Evolutionary conservation across 306 rosid species (phyloP).

Genomic region (Begonia loranthoides): DNA sequence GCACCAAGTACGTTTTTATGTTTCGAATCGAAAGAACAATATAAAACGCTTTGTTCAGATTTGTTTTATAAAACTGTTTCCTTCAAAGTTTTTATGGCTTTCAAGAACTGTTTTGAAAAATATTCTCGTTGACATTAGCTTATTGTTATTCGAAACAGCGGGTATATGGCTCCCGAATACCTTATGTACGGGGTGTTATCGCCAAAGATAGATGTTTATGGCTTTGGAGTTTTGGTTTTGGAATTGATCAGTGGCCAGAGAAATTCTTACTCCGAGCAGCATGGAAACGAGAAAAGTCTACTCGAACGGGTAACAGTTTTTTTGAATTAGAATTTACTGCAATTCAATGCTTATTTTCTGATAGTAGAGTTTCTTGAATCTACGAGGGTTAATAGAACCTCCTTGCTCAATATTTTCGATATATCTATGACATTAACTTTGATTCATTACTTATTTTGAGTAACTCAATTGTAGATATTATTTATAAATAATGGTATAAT

Average conservation of each 20-base stretch:
- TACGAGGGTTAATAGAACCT: too few species aligned
- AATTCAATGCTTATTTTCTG: too few species aligned
- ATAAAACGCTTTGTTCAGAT: too few species aligned
- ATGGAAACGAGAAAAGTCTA: constrained; percentile 22
- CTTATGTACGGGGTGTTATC: constrained; percentile 81
- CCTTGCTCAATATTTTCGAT: too few species aligned
- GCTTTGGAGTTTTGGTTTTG: constrained; percentile 78
- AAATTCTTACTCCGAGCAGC: constrained; percentile 25
- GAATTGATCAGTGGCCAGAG: constrained; percentile 71
- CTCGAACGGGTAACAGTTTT: constrained; percentile 38
- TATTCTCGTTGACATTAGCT: too few species aligned
- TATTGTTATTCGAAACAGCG: constrained; percentile 27
- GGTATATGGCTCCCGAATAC: constrained; percentile 94
- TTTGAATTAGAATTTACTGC: not conserved
- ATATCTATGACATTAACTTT: too few species aligned
- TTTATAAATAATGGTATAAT: too few species aligned
- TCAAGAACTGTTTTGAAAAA: too few species aligned
- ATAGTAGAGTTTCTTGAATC: not conserved
- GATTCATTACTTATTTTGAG: too few species aligned
- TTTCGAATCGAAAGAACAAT: not conserved
- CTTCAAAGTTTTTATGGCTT: too few species aligned
- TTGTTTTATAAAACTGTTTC: too few species aligned
- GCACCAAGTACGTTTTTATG: constrained; percentile 62
- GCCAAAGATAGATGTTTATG: constrained; percentile 67
- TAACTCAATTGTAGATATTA: too few species aligned